Evolutionary conservation across 139 green algal genomes (phyloP).

Genomic region (Limnomonas spitsbergensis): DNA sequence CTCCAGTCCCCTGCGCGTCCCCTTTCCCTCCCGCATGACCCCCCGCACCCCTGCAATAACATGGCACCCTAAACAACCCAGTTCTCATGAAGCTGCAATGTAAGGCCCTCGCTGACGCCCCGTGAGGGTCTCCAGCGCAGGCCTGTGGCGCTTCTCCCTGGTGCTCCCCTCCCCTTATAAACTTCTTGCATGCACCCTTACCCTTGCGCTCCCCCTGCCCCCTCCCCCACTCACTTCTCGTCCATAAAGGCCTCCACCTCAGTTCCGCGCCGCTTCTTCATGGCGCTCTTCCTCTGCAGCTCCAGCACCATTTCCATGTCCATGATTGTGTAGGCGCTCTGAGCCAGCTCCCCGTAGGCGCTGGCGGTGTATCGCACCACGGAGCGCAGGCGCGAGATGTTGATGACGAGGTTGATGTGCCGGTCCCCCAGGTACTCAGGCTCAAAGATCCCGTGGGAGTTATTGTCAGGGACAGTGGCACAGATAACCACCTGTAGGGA

Average conservation of each 20-base stretch:
- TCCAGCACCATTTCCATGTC: slow-evolving; percentile 12
- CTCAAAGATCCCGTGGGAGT: background rate
- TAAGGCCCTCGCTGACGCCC: no score
- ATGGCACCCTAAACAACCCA: no score
- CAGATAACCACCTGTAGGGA: no score
- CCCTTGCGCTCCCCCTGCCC: background rate
- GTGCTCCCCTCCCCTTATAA: background rate
- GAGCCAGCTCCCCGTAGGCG: slow-evolving; percentile 17
- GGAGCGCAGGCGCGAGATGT: slow-evolving; percentile 1
- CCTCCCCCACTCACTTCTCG: background rate
- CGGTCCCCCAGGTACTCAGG: background rate
- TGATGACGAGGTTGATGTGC: slow-evolving; percentile 6
- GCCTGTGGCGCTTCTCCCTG: no score
- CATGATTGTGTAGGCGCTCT: background rate
- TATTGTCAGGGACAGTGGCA: no score
- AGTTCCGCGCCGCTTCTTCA: background rate
- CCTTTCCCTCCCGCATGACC: no score
- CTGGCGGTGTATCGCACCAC: slow-evolving; percentile 19
- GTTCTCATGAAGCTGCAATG: no score
- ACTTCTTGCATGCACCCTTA: background rate
- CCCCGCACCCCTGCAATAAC: no score
- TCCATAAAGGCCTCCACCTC: background rate
- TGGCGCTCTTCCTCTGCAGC: background rate
- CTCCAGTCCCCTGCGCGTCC: no score
- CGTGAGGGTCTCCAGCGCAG: no score